Evolutionary conservation across 2,329 filamentous ascomycete genomes (phyloP).

Genomic region (Pseudogymnoascus sp.): DNA sequence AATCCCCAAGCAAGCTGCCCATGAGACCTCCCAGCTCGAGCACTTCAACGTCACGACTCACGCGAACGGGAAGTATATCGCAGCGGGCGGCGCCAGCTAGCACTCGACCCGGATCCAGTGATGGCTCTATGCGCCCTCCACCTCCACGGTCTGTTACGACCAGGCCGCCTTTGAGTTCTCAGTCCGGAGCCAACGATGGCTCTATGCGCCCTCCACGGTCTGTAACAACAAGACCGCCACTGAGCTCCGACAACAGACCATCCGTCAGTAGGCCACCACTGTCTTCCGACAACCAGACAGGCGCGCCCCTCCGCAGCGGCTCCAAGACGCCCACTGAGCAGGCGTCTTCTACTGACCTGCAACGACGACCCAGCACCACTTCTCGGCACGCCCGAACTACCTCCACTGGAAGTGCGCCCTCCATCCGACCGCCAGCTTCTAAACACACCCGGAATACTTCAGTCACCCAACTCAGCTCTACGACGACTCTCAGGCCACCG

Average conservation of each 20-base stretch:
- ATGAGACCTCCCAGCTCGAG: conserved; percentile 8
- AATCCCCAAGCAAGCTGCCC: conserved; percentile 27
- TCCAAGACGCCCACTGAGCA: not conserved
- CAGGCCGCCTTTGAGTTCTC: conserved; percentile 1
- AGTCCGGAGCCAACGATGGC: not conserved
- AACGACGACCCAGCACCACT: not conserved
- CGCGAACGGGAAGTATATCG: not conserved
- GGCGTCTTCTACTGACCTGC: not conserved
- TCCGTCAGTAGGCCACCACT: not conserved
- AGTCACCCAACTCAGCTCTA: conserved; percentile 16
- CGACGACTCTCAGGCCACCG: conserved; percentile 18
- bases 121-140: conserved; percentile 8
- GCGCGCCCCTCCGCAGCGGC: not conserved
- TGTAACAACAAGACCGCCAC: not conserved
- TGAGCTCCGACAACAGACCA: conserved; percentile 3
- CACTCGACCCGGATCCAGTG: not conserved
- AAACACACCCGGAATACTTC: conserved; percentile 23
- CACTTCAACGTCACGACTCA: not conserved
- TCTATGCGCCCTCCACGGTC: conserved; percentile 9
- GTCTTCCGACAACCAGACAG: not conserved
- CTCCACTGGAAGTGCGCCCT: conserved; percentile 6
- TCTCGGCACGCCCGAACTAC: not conserved
- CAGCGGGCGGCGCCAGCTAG: not conserved
- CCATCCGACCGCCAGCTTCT: conserved; percentile 21
- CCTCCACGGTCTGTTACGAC: not conserved